phyloP scores from a whole-genome alignment of 75 land plant genomes.

The Selaginella tamariscina region DNA sequence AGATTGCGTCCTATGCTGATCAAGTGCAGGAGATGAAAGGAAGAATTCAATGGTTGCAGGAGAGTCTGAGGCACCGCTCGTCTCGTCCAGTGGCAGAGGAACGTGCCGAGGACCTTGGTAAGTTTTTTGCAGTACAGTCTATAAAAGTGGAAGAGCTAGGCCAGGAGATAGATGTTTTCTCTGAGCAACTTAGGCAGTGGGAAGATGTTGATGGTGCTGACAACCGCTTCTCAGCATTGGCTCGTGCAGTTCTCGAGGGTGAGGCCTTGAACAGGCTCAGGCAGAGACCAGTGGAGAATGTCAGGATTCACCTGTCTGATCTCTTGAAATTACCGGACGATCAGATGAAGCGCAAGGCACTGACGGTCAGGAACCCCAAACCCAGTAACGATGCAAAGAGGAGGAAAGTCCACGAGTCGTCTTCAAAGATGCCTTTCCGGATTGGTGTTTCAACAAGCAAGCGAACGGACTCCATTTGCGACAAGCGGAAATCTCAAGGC shows the following conservation, averaged over 20 bases:
- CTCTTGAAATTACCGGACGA: not conserved
- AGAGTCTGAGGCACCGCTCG: not conserved
- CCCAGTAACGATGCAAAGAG: not conserved
- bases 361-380: not conserved
- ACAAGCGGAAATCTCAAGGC: not conserved
- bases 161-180: not conserved
- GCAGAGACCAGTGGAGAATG: no score
- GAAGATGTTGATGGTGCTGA: not conserved
- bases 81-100: not conserved
- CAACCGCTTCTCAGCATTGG: not conserved
- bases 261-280: not conserved
- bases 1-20: not conserved
- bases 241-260: not conserved
- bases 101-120: not conserved
- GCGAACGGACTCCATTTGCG: no score
- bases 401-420: not conserved
- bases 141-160: not conserved
- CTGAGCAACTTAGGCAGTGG: not conserved
- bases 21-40: not conserved
- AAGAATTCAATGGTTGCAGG: not conserved
- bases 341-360: not conserved
- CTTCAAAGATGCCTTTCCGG: not conserved
- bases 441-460: not conserved
- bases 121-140: not conserved
- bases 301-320: not conserved